Evolutionary conservation across 1,284 basidiomycete genomes (phyloP), one percentile per base, ranked within the genome.

Genomic region (Rhodotorula sp.): DNA sequence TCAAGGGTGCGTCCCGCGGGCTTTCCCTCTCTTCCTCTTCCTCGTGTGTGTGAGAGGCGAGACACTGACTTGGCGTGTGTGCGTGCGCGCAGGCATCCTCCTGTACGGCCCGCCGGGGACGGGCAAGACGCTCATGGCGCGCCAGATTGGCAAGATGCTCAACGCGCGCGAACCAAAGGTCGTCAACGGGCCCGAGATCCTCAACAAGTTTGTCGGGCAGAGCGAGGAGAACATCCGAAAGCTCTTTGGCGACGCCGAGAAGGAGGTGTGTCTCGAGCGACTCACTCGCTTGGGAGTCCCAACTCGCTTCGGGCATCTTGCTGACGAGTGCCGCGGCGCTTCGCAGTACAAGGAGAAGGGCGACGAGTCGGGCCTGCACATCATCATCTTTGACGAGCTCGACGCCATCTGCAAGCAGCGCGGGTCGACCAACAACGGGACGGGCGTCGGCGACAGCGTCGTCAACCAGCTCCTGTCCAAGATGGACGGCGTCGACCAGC

Each of bases 191-290:
- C 97, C 97, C 19, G 97, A 99, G 84, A 90, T 98, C 70, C 84
- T 99, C 73, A 98, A 92, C 85, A 99, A 99, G 82, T 99, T 90
- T 78, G 97, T 99, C 63, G 97, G 97, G 80, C 91, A 91, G 46
- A 92, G 90, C n/a, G 97, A 99, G 84, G 97, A 99, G 84, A 99
- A 99, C 80, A 90, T 99, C 73, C 88, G 97, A 72, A 99, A 99
- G 82, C 87, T 99, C 44, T 99, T 99, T 80, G 92, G 87, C 17
- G 97, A 99, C 77, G 97, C 97, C 0, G 97, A 99, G 84, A 93
- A 93, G 81, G 97, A 99, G 88, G 91, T 89, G 44, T 50, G 86
- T 80, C 2, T 19, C 8, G 41, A 7, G 21, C n/a, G 34, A 14
- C 16, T 16, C 14, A n/a, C 42, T 27, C 17, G 16, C 14, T 7